These are phyloP conservation scores for Coemansia sp. DNA, from an alignment of 192 early-diverging fungal species.

Conservation along the genomic window DNA sequence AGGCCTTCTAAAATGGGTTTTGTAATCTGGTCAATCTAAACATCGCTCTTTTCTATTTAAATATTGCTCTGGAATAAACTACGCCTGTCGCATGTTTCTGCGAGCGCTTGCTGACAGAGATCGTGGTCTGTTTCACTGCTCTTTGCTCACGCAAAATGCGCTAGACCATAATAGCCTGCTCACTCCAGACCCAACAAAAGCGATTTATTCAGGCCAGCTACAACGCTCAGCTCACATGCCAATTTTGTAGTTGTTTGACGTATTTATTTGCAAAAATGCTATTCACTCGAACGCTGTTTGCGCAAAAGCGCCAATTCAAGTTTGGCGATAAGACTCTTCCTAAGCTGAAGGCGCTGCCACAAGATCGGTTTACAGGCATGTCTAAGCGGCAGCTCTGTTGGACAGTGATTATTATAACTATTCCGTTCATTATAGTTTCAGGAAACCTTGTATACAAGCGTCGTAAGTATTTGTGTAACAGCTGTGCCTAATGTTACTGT, in stretches of 20 bases:
- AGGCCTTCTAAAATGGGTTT: conserved; percentile 46
- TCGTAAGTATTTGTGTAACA: conserved; percentile 26
- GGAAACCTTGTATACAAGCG: conserved; percentile 48
- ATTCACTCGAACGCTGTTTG: conserved; percentile 31
- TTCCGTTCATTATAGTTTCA: conserved; percentile 40
- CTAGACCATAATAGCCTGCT: not conserved
- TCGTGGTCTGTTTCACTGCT: no score
- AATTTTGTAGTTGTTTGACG: not conserved
- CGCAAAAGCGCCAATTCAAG: conserved; percentile 15
- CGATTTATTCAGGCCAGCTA: not conserved
- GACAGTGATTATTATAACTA: conserved; percentile 54
- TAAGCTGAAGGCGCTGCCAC: conserved; percentile 33
- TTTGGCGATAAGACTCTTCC: conserved; percentile 46
- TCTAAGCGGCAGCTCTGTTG: conserved; percentile 46
- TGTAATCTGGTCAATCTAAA: conserved; percentile 11
- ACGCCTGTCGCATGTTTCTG: not conserved
- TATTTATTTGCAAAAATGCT: conserved; percentile 15
- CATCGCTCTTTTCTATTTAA: conserved; percentile 2
- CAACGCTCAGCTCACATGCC: not conserved
- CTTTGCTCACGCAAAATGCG: not conserved
- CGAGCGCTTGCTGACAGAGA: not conserved
- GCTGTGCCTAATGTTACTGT: not conserved
- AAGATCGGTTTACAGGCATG: conserved; percentile 36
- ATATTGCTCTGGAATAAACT: conserved; percentile 11
- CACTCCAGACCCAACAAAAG: not conserved